These are phyloP conservation scores for Thymus quinquecostatus DNA, from an alignment of 257 asterid species.

Conservation along the genomic window DNA sequence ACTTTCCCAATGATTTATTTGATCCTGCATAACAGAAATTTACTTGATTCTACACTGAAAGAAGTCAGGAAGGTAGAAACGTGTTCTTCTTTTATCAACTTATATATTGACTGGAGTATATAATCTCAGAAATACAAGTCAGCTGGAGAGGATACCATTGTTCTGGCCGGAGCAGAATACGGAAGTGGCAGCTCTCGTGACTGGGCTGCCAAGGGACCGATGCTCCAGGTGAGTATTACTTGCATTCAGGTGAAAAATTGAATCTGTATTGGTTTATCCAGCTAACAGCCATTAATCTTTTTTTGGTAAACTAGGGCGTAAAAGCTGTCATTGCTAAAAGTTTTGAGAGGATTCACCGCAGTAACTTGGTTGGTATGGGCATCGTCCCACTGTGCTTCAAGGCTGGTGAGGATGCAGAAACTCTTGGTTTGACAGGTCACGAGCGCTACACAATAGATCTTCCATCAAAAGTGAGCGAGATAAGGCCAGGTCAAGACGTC, in stretches of 20 bases:
- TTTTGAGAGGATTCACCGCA: slow-evolving; percentile 90
- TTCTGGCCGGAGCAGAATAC: slow-evolving; percentile 93
- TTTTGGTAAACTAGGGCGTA: slow-evolving; percentile 60
- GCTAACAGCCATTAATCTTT: neutral
- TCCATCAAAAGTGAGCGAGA: slow-evolving; percentile 62
- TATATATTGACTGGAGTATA: neutral
- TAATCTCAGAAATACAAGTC: slow-evolving; percentile 70
- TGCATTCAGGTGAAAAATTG: neutral
- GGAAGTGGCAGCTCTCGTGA: slow-evolving; percentile 99
- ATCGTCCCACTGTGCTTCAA: slow-evolving; percentile 86
- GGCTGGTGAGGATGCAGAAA: slow-evolving; percentile 83
- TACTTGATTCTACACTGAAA: neutral
- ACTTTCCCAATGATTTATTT: neutral
- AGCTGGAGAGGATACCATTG: slow-evolving; percentile 76
- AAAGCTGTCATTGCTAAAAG: slow-evolving; percentile 94
- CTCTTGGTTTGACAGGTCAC: slow-evolving; percentile 76
- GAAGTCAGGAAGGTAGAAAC: neutral
- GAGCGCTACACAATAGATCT: slow-evolving; percentile 80
- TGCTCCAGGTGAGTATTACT: slow-evolving; percentile 65
- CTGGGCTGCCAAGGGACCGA: slow-evolving; percentile 99
- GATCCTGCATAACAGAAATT: neutral
- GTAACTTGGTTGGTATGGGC: slow-evolving; percentile 96
- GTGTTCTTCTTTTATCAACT: neutral
- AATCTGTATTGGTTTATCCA: neutral
- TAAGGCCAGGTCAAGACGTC: slow-evolving; percentile 82